Conservation (phyloP, 495 filamentous ascomycete genomes). For the Cairneyella variabilis region DNA sequence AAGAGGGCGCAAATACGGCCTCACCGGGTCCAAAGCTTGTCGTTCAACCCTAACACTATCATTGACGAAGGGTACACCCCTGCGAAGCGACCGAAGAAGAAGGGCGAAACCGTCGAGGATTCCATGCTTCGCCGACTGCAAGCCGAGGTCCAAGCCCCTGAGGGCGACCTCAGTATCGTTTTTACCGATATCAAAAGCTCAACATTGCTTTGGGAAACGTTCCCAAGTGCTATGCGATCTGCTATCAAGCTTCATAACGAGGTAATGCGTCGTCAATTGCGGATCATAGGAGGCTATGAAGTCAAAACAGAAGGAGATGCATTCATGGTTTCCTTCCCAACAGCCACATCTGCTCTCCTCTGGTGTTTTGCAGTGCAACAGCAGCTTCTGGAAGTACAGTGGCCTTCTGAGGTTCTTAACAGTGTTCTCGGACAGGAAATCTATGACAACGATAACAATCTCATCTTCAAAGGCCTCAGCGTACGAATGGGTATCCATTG, state of each 20-base stretch:
- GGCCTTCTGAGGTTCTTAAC: conserved; percentile 89
- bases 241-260: conserved; percentile 96
- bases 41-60: conserved; percentile 68
- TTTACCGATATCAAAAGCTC: conserved; percentile 99
- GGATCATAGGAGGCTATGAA: conserved; percentile 94
- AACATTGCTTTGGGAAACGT: conserved; percentile 94
- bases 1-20: conserved; percentile 68
- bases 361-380: conserved; percentile 96
- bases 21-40: conserved; percentile 64
- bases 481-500: conserved; percentile 98
- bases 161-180: conserved; percentile 84
- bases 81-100: conserved; percentile 59
- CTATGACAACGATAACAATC: conserved; percentile 75
- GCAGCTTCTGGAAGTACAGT: conserved; percentile 78
- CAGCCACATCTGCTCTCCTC: conserved; percentile 84
- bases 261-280: conserved; percentile 86
- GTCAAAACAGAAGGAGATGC: conserved; percentile 99
- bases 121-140: conserved; percentile 81
- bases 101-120: conserved; percentile 68
- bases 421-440: conserved; percentile 80
- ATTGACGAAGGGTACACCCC: conserved; percentile 64
- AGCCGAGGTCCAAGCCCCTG: conserved; percentile 83
- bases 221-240: conserved; percentile 88
- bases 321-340: conserved; percentile 98
- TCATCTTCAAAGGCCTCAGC: conserved; percentile 89